Conservation (phyloP, 1,284 basidiomycete species). For the Heterobasidion parviporum region DNA sequence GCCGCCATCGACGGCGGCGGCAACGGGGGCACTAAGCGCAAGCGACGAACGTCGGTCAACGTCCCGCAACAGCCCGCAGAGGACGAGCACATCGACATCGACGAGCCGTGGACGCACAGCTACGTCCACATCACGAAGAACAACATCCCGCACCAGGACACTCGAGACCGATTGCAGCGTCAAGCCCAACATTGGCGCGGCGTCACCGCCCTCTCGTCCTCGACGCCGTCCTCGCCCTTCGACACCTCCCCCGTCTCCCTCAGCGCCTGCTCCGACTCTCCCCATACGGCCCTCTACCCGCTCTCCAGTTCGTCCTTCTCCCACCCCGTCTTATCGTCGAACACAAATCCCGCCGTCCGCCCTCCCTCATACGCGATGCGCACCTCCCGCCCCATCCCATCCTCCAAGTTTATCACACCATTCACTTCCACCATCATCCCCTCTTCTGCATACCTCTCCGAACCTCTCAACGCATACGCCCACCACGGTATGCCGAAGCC, state of each 20-base stretch:
- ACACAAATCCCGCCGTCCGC: constrained; percentile 30
- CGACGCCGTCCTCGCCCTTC: constrained; percentile 21
- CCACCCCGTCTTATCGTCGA: constrained; percentile 26
- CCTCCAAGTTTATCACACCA: constrained; percentile 42
- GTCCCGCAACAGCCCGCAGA: constrained; percentile 18
- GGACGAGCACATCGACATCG: constrained; percentile 43
- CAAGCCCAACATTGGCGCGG: constrained; percentile 65
- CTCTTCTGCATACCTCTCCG: constrained; percentile 51
- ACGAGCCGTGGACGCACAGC: constrained; percentile 31
- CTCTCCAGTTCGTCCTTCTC: constrained; percentile 25
- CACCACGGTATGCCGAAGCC: constrained; percentile 67
- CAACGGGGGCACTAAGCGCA: constrained; percentile 22
- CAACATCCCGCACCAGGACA: constrained; percentile 40
- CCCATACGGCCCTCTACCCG: constrained; percentile 25
- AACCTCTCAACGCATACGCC: constrained; percentile 64
- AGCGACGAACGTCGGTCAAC: constrained; percentile 31
- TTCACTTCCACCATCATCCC: constrained; percentile 54
- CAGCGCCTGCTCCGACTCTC: constrained; percentile 15
- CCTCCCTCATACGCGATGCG: constrained; percentile 43
- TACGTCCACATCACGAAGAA: constrained; percentile 40
- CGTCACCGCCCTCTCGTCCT: constrained; percentile 47
- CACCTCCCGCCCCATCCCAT: constrained; percentile 41
- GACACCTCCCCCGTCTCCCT: constrained; percentile 23
- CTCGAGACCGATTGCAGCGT: constrained; percentile 43
- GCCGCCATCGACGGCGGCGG: constrained; percentile 25